Percentiles rank a stretch among this genome's conserved stretches.
These are phyloP conservation scores for Aspergillus arachidicola DNA, from an alignment of 2,329 filamentous ascomycete species.

Conservation along the genomic window DNA sequence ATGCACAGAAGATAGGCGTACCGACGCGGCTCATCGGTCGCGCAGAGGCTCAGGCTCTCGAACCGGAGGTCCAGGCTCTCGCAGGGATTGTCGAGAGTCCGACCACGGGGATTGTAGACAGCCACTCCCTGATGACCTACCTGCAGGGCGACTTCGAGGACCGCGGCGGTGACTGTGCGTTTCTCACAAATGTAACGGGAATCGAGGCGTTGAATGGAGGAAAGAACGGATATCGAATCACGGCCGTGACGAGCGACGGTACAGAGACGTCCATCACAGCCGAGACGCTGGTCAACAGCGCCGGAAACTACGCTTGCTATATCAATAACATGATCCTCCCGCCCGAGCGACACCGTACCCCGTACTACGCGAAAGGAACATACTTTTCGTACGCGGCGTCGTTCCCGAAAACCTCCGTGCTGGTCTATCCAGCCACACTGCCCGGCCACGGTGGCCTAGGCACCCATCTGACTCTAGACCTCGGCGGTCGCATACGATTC, in stretches of 20 bases:
- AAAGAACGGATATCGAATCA: slow-evolving; percentile 69
- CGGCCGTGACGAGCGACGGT: slow-evolving; percentile 44
- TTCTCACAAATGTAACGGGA: slow-evolving; percentile 65
- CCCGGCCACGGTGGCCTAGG: slow-evolving; percentile 86
- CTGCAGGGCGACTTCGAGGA: slow-evolving; percentile 78
- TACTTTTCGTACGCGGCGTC: slow-evolving; percentile 83
- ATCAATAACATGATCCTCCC: slow-evolving; percentile 80
- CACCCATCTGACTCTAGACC: slow-evolving; percentile 90
- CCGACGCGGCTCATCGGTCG: slow-evolving; percentile 70
- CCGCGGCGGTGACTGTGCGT: slow-evolving; percentile 71
- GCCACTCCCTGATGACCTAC: slow-evolving; percentile 79
- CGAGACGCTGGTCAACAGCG: slow-evolving; percentile 80
- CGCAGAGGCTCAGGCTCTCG: slow-evolving; percentile 64
- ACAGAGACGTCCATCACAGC: slow-evolving; percentile 63
- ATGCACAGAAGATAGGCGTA: slow-evolving; percentile 60
- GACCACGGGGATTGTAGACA: slow-evolving; percentile 88
- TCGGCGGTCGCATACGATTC: slow-evolving; percentile 82
- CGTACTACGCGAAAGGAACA: slow-evolving; percentile 89
- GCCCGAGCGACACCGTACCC: slow-evolving; percentile 53
- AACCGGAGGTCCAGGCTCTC: slow-evolving; percentile 74
- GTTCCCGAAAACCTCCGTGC: slow-evolving; percentile 65
- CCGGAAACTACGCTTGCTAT: slow-evolving; percentile 74
- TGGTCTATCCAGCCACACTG: slow-evolving; percentile 85
- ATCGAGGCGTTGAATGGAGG: slow-evolving; percentile 60
- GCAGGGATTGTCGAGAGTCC: slow-evolving; percentile 79